Evolutionary conservation across 208 protist species (phyloP).

Genomic region (Leishmania braziliensis): DNA sequence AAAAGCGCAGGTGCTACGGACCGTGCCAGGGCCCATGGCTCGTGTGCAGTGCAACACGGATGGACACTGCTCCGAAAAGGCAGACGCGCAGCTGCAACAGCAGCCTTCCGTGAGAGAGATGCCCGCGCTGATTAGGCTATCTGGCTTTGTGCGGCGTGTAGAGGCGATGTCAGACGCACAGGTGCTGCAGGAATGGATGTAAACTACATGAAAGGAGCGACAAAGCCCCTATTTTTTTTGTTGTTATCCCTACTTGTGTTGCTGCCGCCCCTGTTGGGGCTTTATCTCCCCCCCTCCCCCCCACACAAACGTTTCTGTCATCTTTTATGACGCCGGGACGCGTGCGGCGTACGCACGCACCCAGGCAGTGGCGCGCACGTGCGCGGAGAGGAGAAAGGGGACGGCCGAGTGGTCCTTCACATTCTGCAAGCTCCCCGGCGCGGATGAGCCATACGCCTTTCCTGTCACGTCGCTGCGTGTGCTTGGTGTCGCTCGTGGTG

Average conservation of each 20-base stretch:
- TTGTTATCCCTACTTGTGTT: not conserved
- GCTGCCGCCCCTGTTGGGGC: not conserved
- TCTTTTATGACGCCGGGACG: too few species aligned
- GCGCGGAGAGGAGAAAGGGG: too few species aligned
- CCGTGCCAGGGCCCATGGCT: not conserved
- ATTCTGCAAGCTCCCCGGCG: too few species aligned
- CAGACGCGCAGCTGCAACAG: not conserved
- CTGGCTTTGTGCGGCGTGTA: slow-evolving; percentile 52
- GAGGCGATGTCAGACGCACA: slow-evolving; percentile 49
- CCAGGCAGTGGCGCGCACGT: too few species aligned
- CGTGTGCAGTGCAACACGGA: not conserved
- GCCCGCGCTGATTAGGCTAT: slow-evolving; percentile 36
- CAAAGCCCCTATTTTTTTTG: not conserved
- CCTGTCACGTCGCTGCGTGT: too few species aligned
- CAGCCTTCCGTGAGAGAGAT: slow-evolving; percentile 21
- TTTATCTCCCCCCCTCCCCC: not conserved
- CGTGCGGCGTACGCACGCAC: too few species aligned
- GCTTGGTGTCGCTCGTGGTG: too few species aligned
- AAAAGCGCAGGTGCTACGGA: not conserved
- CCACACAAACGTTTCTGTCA: too few species aligned
- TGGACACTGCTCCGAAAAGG: not conserved
- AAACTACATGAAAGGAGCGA: not conserved
- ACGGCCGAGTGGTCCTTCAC: too few species aligned
- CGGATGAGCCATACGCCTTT: too few species aligned
- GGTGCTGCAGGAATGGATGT: slow-evolving; percentile 34